Evolutionary conservation across 78 protist genomes (phyloP).

Genomic region (Capsaspora owczarzaki): DNA sequence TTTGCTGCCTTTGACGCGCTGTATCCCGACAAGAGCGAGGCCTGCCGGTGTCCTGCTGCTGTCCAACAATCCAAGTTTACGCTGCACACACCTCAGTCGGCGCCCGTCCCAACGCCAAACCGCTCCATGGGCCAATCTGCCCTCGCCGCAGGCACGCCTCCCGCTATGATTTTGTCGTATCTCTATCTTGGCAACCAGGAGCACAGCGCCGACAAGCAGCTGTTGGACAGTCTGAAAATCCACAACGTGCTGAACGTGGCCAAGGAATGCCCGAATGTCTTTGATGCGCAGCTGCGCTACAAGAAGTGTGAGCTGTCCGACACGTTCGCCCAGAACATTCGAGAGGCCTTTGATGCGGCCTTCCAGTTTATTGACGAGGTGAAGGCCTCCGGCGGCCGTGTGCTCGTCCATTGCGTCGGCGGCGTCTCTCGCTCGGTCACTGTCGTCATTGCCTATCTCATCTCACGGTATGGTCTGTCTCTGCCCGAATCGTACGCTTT

Average conservation of each 20-base stretch:
- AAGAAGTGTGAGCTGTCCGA: constrained; percentile 2
- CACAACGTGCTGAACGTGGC: constrained; percentile 14
- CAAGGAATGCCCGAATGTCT: neutral
- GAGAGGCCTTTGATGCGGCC: neutral
- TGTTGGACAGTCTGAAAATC: neutral
- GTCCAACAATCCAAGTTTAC: too few species aligned
- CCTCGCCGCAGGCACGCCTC: too few species aligned
- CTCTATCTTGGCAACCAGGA: constrained; percentile 18
- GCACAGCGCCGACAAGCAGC: neutral
- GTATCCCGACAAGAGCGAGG: too few species aligned
- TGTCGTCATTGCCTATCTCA: constrained; percentile 22
- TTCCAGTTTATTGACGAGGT: constrained; percentile 4
- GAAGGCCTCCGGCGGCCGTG: neutral
- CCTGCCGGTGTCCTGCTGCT: too few species aligned
- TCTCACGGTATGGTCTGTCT: neutral
- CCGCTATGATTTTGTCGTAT: constrained; percentile 6
- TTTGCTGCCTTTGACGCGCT: too few species aligned
- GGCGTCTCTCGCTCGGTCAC: constrained; percentile 27
- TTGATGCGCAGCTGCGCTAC: neutral
- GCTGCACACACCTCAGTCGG: too few species aligned
- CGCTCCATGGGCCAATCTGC: too few species aligned
- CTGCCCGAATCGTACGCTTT: constrained; percentile 7
- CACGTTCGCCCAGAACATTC: constrained; percentile 5
- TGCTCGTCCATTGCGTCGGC: constrained; percentile 30
- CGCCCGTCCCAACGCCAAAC: too few species aligned